Evolutionary conservation across 805 yeast species (phyloP), one percentile per base, ranked within the genome.

Genomic region (Kuraishia hungarica): DNA sequence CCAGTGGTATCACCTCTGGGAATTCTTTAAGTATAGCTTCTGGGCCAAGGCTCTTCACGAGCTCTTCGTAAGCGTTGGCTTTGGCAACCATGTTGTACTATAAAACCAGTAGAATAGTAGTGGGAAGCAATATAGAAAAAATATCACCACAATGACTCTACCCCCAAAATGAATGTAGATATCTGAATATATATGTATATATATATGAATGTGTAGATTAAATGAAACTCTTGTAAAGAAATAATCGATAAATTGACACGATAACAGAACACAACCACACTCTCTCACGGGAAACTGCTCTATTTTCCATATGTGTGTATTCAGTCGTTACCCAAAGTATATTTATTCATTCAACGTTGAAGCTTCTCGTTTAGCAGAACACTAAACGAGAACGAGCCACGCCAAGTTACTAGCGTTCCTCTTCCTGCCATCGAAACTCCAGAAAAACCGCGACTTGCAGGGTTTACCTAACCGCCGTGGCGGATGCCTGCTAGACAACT

Each of bases 1-100:
- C 73, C 51, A 87, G 63, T 1, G 93, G 89, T 29, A 83, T 80
- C 15, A 89, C 83, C 6, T 85, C 93, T 3, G 83, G 80, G 75
- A 90, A 89, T 51, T 74, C 69, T 4, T 62, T 64, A 57, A 86
- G 67, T 52, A 89, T 83, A 26, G 82, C 79, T 7, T 72, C 71
- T 2, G 72, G 71, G 1, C 70, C 60, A 47, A 87, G 72, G 24
- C 75, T 64, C 57, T 80, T 73, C n/a, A 86, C 92, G 47, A 84
- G 70, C 53, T 75, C 63, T 48, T 76, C 77, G 68, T 82, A 84
- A 17, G 50, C 10, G 35, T 24, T 5, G 5, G 10, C n/a, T 48
- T 52, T 29, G 46, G 51, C n/a, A 22, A 28, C 17, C 51, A 52
- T 46, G 3, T 35, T 35, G 43, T 35, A 35, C 17, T 13, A 35